phyloP scores from a whole-genome alignment of 257 asterid species.

The Eucommia ulmoides region DNA sequence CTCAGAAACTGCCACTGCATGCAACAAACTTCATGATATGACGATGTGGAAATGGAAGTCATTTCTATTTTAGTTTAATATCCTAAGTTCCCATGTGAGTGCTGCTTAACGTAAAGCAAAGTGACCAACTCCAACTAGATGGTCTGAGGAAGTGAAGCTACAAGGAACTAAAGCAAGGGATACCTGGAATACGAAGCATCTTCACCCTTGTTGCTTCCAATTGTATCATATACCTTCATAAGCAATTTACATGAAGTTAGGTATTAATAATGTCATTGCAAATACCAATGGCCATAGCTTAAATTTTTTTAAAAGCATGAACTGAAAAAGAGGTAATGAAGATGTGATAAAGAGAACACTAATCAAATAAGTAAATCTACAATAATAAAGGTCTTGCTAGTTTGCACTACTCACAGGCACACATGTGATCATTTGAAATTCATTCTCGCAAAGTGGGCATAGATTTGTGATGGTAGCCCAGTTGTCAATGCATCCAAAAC shows the following conservation, averaged over 20 bases:
- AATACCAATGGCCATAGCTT: too few species aligned
- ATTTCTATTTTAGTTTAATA: too few species aligned
- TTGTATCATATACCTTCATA: slow-evolving; percentile 83
- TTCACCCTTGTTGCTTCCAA: slow-evolving; percentile 72
- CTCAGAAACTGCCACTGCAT: too few species aligned
- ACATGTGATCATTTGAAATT: slow-evolving; percentile 93
- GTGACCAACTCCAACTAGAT: slow-evolving; percentile 7
- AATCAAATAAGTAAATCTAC: not conserved
- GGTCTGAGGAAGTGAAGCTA: too few species aligned
- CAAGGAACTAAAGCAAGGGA: too few species aligned
- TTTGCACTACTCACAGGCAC: slow-evolving; percentile 78
- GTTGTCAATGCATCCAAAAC: slow-evolving; percentile 97
- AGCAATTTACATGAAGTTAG: slow-evolving; percentile 18
- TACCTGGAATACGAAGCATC: slow-evolving; percentile 70
- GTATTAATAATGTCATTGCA: slow-evolving; percentile 6
- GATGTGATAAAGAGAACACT: not conserved
- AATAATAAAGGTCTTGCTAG: slow-evolving; percentile 4
- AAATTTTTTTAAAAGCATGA: slow-evolving; percentile 1
- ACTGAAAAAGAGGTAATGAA: not conserved
- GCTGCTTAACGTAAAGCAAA: too few species aligned
- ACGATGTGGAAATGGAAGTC: too few species aligned
- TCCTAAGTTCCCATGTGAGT: too few species aligned
- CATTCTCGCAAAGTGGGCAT: slow-evolving; percentile 97
- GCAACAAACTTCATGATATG: too few species aligned
- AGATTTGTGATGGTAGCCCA: slow-evolving; percentile 97